Base-by-base conservation (phyloP, 768 basidiomycete genomes). In the Podaxis rugospora region DNA sequence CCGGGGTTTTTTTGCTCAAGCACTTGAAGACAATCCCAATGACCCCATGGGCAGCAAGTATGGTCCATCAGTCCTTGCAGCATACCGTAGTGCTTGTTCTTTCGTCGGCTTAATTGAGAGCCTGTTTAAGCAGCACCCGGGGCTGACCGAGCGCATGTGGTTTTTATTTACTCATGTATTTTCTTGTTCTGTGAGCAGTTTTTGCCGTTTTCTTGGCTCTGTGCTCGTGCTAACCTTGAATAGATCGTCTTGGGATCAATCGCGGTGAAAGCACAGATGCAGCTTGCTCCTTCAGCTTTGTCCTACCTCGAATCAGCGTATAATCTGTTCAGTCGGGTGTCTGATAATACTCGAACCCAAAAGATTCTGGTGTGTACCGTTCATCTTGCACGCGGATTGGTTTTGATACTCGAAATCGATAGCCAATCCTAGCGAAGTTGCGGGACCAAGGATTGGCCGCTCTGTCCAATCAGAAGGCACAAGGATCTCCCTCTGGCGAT, bases 41-140 rank as follows among this genome's bases (percentile, higher is more conserved):
- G 87, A 90, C 69, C 86, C 87, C 4, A 83, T 89, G 74, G 83
- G 85, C 3, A 86, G 85, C 76, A 87, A 83, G 68, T 90, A 84
- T 66, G 82, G 83, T 3, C 83, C 79, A 18, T 89, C 87, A 3
- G 86, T 89, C 4, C 71, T 90, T 52, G 85, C 87, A 1, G 87
- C 86, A 1, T 87, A 89, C 70, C 78, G 76, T n/a, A 85, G 86
- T 62, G 87, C 88, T 23, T 86, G 85, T 60, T 79, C 86, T 11
- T 88, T 86, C 67, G 83, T 89, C 28, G 87, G 85, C 13, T 72
- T 88, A 64, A 79, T 87, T 51, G 81, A 83, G 62, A 87, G 84
- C 66, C 70, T 87, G 54, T 85, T 82, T 68, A 84, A 85, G 58
- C 86, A 87, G 66, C 82, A 88, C 59, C 85, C 87, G 23, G 75